Evolutionary conservation across 805 yeast species (phyloP).

Genomic region (Debaryomyces tyrocola): DNA sequence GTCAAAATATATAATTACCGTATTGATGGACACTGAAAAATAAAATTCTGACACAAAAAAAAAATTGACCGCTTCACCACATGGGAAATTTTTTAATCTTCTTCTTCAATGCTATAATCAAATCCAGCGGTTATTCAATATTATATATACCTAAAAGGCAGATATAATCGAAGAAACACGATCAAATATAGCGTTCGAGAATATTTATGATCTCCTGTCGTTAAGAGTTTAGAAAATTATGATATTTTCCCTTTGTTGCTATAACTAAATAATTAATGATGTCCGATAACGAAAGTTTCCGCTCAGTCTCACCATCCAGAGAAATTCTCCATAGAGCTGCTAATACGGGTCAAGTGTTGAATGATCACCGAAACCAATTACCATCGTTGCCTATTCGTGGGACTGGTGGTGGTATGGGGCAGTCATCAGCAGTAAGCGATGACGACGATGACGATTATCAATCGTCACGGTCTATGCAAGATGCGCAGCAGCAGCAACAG

Average conservation of each 20-base stretch:
- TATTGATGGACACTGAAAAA: too few species aligned
- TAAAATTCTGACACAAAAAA: slow-evolving; percentile 1
- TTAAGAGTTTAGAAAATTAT: slow-evolving; percentile 1
- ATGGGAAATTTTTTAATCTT: too few species aligned
- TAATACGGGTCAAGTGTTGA: slow-evolving; percentile 33
- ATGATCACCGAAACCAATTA: slow-evolving; percentile 42
- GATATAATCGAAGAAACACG: too few species aligned
- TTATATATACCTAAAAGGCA: too few species aligned
- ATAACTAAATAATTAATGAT: slow-evolving; percentile 14
- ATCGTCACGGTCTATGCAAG: neutral
- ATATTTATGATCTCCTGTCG: too few species aligned
- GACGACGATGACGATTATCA: slow-evolving; percentile 9
- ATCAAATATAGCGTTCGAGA: too few species aligned
- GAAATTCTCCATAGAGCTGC: slow-evolving; percentile 17
- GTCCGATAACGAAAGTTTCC: slow-evolving; percentile 43
- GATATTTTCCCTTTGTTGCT: neutral
- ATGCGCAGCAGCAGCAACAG: neutral
- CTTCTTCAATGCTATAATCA: too few species aligned
- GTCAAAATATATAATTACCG: too few species aligned
- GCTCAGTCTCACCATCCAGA: slow-evolving; percentile 25
- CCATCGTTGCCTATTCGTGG: slow-evolving; percentile 28
- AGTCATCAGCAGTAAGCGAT: slow-evolving; percentile 16
- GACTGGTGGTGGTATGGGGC: slow-evolving; percentile 2
- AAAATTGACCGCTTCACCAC: neutral
- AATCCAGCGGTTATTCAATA: too few species aligned